A percentile compares a stretch with the other conserved stretches of the same genome.
Conservation (phyloP, 2,329 filamentous ascomycete species). For the Arthroderma sp. region DNA sequence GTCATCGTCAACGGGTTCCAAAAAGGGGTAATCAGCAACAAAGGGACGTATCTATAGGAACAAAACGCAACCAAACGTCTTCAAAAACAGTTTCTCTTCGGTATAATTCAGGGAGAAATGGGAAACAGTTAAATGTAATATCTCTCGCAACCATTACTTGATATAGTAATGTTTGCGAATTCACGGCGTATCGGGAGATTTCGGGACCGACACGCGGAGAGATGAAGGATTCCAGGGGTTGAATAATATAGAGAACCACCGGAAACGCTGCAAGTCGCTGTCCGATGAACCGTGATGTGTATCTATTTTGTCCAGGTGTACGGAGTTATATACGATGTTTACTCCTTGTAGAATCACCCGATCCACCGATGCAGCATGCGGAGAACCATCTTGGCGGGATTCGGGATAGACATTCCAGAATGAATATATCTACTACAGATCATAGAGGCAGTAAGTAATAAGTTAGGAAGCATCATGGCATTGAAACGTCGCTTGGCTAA, state of each 20-base stretch:
- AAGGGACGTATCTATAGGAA: not conserved
- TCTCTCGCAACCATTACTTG: not conserved
- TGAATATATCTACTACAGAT: not conserved
- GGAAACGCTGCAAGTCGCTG: not conserved
- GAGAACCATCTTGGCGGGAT: not conserved
- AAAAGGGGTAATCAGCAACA: not conserved
- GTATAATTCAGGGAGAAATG: not conserved
- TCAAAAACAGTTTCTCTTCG: not conserved
- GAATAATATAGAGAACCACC: not conserved
- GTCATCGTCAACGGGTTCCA: not conserved
- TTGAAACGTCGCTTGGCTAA: not conserved
- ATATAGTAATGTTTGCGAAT: slow-evolving; percentile 1
- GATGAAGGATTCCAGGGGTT: not conserved
- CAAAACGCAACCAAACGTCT: not conserved
- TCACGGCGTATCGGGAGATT: not conserved
- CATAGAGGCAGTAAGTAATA: not conserved
- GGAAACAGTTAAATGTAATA: not conserved
- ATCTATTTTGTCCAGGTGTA: not conserved
- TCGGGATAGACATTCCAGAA: not conserved
- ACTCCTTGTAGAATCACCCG: not conserved
- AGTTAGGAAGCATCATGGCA: not conserved
- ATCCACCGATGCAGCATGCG: not conserved
- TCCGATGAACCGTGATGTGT: not conserved
- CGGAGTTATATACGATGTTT: not conserved
- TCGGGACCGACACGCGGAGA: not conserved